These are phyloP conservation scores for Ogataea dorogensis DNA, from an alignment of 805 yeast species.

Conservation along the genomic window DNA sequence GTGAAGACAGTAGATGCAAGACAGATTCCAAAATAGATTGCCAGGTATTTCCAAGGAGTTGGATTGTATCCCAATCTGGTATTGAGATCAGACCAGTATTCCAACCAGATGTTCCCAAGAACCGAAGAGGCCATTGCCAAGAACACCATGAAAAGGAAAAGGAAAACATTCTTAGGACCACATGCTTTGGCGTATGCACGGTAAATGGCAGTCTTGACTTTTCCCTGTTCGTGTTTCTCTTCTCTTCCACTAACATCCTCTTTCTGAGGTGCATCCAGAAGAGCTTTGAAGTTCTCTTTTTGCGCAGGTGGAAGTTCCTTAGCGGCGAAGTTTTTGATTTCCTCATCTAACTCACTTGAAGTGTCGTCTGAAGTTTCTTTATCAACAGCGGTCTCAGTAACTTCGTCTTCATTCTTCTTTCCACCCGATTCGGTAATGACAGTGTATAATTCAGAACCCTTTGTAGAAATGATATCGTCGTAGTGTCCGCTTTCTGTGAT, in stretches of 20 bases:
- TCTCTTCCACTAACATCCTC: constrained; percentile 45
- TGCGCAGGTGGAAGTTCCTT: constrained; percentile 63
- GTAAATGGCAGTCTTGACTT: constrained; percentile 87
- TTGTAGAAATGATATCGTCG: constrained; percentile 40
- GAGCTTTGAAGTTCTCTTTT: constrained; percentile 42
- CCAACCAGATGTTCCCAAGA: constrained; percentile 84
- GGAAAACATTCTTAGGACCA: constrained; percentile 59
- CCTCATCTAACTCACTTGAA: constrained; percentile 28
- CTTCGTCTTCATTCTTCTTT: constrained; percentile 24
- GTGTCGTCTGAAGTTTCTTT: constrained; percentile 19
- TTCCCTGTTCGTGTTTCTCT: constrained; percentile 90
- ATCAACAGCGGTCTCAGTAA: constrained; percentile 17
- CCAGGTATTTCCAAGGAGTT: constrained; percentile 64
- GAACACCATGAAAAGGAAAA: constrained; percentile 57
- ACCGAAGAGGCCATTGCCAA: constrained; percentile 61
- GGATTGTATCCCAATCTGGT: constrained; percentile 70
- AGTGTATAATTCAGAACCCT: constrained; percentile 48
- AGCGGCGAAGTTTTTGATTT: constrained; percentile 34
- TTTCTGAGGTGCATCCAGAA: constrained; percentile 31
- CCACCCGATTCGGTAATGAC: constrained; percentile 65
- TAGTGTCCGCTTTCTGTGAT: constrained; percentile 66
- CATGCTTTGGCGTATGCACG: constrained; percentile 84
- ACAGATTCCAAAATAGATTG: constrained; percentile 75
- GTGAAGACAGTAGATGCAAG: constrained; percentile 58
- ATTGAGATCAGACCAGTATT: constrained; percentile 95